A percentile compares a stretch with the other conserved stretches of the same genome.
These are phyloP conservation scores for Sextonia rubra DNA, from an alignment of 164 flowering plant species.

Conservation along the genomic window DNA sequence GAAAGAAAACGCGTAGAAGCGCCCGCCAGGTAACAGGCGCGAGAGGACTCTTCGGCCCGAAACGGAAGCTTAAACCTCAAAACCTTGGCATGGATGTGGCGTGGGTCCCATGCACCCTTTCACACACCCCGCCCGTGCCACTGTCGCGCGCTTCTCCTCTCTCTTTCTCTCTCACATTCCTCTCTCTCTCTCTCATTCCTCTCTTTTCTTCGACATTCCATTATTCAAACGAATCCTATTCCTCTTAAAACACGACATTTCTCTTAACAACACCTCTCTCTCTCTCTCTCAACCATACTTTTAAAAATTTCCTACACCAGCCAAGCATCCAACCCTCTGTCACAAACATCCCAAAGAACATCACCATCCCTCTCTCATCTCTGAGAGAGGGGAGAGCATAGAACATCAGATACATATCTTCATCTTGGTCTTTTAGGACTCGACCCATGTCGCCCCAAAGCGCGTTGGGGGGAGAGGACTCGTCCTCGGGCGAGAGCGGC, in stretches of 20 bases:
- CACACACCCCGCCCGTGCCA: not conserved
- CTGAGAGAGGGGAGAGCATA: not conserved
- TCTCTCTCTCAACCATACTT: not conserved
- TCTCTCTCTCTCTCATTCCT: not conserved
- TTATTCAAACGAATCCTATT: not conserved
- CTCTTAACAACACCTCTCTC: not conserved
- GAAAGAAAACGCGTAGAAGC: not conserved
- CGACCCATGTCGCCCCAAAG: not conserved
- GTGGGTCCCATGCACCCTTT: not conserved
- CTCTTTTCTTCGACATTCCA: not conserved
- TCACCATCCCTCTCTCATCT: not conserved
- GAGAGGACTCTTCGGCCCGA: constrained; percentile 1
- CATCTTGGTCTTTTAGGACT: not conserved
- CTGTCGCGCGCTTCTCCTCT: not conserved
- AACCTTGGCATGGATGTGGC: constrained; percentile 1
- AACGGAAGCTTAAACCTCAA: constrained; percentile 1
- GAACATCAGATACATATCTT: not conserved
- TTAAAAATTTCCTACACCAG: not conserved
- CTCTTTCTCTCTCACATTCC: not conserved
- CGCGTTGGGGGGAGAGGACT: not conserved
- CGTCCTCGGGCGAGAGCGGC: constrained; percentile 4
- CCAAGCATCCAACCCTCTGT: not conserved
- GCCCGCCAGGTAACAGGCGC: constrained; percentile 1
- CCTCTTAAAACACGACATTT: not conserved
- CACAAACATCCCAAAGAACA: not conserved